Evolutionary conservation across 208 protist genomes (phyloP).

Genomic region (Trypanosoma theileri): DNA sequence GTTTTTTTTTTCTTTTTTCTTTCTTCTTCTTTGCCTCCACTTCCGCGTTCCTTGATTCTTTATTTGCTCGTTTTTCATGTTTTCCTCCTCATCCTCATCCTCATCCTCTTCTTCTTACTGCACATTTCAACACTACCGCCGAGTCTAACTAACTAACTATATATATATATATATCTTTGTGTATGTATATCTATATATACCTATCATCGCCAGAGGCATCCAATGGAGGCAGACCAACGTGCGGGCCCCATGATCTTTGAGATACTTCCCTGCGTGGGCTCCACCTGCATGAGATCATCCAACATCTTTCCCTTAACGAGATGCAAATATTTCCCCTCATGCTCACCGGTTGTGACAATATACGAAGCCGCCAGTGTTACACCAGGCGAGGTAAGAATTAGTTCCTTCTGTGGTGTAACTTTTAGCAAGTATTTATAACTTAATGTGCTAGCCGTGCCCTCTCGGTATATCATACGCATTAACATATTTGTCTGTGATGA

Average conservation of each 20-base stretch:
- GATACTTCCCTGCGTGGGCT: conserved; percentile 33
- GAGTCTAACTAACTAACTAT: neutral
- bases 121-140: neutral
- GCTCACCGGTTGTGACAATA: conserved; percentile 48
- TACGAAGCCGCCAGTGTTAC: conserved; percentile 72
- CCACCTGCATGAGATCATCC: conserved; percentile 57
- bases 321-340: conserved; percentile 75
- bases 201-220: conserved; percentile 65
- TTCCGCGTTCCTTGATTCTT: neutral
- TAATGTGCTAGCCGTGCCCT: conserved; percentile 60
- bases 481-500: conserved; percentile 56
- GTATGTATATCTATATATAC: too few species aligned
- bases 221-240: conserved; percentile 62
- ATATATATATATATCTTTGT: neutral
- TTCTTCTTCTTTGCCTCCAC: neutral
- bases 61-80: neutral
- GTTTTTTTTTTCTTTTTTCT: neutral
- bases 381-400: conserved; percentile 49
- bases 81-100: neutral
- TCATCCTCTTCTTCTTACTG: neutral
- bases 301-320: conserved; percentile 68
- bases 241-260: conserved; percentile 71
- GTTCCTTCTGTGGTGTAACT: conserved; percentile 49
- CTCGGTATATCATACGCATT: conserved; percentile 55
- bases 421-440: conserved; percentile 84